Conservation (phyloP, 139 green algal genomes). For the Yamagishiella unicocca region DNA sequence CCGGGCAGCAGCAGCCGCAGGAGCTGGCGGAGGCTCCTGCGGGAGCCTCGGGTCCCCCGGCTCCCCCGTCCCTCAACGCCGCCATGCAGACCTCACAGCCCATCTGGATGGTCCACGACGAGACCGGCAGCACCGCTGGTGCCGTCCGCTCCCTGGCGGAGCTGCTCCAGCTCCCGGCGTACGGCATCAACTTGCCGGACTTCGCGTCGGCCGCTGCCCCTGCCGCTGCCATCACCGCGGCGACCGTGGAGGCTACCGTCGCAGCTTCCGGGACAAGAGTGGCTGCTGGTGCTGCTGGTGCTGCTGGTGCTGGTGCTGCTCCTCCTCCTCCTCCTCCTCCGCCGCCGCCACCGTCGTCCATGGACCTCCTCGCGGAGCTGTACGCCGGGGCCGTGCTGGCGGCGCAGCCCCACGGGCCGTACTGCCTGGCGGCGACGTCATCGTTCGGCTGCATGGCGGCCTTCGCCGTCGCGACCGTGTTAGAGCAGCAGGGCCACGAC, state of each 20-base stretch:
- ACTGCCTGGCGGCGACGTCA: conserved; percentile 68
- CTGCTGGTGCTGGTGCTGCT: neutral
- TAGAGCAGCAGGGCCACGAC: conserved; percentile 60
- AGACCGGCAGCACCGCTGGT: conserved; percentile 56
- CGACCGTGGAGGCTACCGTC: too few species aligned
- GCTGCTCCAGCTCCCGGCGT: conserved; percentile 57
- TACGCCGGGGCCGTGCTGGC: conserved; percentile 55
- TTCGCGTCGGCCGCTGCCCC: neutral
- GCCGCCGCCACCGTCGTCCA: conserved; percentile 46
- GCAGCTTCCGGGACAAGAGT: neutral
- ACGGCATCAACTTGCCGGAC: conserved; percentile 50
- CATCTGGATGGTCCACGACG: conserved; percentile 78
- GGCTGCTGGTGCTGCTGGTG: neutral
- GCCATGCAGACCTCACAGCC: conserved; percentile 66
- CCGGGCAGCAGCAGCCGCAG: neutral
- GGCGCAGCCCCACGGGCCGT: conserved; percentile 72
- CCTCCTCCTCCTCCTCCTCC: conserved; percentile 43
- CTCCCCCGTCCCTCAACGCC: too few species aligned
- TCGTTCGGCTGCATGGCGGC: conserved; percentile 68
- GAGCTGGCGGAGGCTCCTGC: neutral
- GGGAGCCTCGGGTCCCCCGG: too few species aligned
- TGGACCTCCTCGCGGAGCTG: conserved; percentile 52
- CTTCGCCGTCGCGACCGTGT: conserved; percentile 53
- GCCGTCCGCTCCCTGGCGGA: conserved; percentile 30
- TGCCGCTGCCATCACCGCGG: neutral